Conservation (phyloP, 2,329 filamentous ascomycete genomes). For the Fusarium nygamai region DNA sequence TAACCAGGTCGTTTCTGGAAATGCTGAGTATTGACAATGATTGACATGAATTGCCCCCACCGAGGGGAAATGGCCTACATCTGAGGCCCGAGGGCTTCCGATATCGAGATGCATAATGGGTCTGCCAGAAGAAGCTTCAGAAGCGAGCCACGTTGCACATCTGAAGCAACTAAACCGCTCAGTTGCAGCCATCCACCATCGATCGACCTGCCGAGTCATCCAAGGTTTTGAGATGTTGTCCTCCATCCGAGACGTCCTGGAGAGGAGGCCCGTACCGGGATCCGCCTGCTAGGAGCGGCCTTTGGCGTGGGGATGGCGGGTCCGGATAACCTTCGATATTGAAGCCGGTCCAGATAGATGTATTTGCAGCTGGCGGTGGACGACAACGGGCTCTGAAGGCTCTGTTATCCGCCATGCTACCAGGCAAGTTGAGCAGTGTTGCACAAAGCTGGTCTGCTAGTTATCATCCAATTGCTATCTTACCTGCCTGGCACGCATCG, state of each 20-base stretch:
- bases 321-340: conserved; percentile 9
- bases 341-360: conserved; percentile 7
- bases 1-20: conserved; percentile 8
- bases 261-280: conserved; percentile 34
- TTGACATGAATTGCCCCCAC: conserved; percentile 36
- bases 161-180: conserved; percentile 45
- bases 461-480: not conserved
- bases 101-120: conserved; percentile 44
- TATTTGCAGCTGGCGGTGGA: conserved; percentile 24
- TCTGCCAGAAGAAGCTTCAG: conserved; percentile 41
- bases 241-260: conserved; percentile 19
- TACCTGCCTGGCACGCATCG: conserved; percentile 6
- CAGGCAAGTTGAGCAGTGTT: not conserved
- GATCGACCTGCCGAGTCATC: conserved; percentile 28
- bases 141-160: conserved; percentile 51
- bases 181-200: conserved; percentile 39
- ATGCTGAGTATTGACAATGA: conserved; percentile 31
- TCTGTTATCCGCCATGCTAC: not conserved
- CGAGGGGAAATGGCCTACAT: conserved; percentile 22
- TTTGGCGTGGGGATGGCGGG: conserved; percentile 36
- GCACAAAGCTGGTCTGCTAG: not conserved
- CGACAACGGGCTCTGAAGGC: not conserved
- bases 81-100: conserved; percentile 42
- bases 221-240: conserved; percentile 33
- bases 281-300: conserved; percentile 28